Conservation (phyloP, 2,329 filamentous ascomycete species). For the Talaromyces sp. region DNA sequence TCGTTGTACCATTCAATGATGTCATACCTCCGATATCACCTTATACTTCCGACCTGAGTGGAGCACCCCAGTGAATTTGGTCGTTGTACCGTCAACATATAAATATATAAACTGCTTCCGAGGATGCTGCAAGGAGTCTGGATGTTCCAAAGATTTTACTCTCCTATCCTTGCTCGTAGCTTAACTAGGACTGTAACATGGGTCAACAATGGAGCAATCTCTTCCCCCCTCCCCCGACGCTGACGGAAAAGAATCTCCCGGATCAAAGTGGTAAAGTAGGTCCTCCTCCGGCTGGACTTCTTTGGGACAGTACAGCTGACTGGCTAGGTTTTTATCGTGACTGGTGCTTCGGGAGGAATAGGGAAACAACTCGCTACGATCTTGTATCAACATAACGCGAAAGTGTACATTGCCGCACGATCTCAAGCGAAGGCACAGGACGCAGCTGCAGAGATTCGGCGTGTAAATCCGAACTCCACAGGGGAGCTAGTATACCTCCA, state of each 20-base stretch:
- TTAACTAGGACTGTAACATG: no score
- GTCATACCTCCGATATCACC: no score
- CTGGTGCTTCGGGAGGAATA: conserved; percentile 22
- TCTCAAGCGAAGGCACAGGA: conserved; percentile 37
- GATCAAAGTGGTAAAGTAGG: not conserved
- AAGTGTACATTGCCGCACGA: conserved; percentile 51
- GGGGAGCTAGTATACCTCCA: conserved; percentile 41
- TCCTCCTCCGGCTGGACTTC: not conserved
- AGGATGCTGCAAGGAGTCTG: no score
- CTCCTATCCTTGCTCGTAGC: no score
- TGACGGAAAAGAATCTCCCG: not conserved
- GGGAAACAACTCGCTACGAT: conserved; percentile 48
- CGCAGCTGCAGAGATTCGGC: conserved; percentile 39
- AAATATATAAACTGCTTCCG: no score
- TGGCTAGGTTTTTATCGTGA: conserved; percentile 48
- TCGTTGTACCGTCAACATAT: no score
- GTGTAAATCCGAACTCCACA: conserved; percentile 27
- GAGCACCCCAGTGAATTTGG: no score
- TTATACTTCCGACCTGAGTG: no score
- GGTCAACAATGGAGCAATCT: no score
- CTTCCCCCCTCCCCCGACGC: no score
- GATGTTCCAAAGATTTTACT: no score
- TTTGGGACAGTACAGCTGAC: not conserved
- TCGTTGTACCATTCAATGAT: no score
- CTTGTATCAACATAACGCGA: conserved; percentile 50